Base-by-base conservation (phyloP, 1,139 yeast species). In the Debaryomyces robertsiae region DNA sequence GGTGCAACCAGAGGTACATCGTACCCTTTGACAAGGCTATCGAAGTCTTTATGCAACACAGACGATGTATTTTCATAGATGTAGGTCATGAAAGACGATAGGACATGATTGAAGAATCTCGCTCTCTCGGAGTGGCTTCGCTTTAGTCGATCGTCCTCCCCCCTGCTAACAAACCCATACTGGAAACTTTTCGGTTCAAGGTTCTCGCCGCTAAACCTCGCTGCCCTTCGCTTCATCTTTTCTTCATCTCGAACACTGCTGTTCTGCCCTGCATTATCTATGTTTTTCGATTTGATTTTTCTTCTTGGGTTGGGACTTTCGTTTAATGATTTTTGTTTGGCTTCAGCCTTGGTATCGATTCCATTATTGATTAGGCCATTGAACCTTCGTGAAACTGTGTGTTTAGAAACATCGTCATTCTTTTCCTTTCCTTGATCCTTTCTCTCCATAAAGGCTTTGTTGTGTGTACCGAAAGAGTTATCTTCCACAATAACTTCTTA, bases 111-210 rank as follows among this genome's bases (percentile, higher is more conserved):
- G 49, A 73, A 79, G 44, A 61, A 73, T 24, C 49, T 57, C 13
- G 53, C 55, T 44, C 83, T 58, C 10, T 69, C 77, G 4, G 47
- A 42, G 10, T 57, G 57, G 48, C 75, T 75, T n/a, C 63, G 50
- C 46, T 75, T 81, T 19, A 81, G 60, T 31, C 77, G 55, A 37
- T 57, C 55, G 46, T 78, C 84, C 41, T 79, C 84, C 1, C 86
- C 86, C 39, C 86, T 61, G 47, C 86, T 80, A 1, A 78, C 60
- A 33, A 73, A 64, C 0, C 87, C 87, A 49, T 73, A 79, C 2
- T 58, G 44, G n/a, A 23, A 13, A 13, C 24, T 29, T 4, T n/a
- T 29, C 6, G 40, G 39, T 22, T 40, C 33, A 10, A 37, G 35
- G 11, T 32, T 28, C 7, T 47, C 41, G 13, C 45, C 44, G 5